Conservation (phyloP, 2,329 filamentous ascomycete genomes). For the Nakataea oryzae region DNA sequence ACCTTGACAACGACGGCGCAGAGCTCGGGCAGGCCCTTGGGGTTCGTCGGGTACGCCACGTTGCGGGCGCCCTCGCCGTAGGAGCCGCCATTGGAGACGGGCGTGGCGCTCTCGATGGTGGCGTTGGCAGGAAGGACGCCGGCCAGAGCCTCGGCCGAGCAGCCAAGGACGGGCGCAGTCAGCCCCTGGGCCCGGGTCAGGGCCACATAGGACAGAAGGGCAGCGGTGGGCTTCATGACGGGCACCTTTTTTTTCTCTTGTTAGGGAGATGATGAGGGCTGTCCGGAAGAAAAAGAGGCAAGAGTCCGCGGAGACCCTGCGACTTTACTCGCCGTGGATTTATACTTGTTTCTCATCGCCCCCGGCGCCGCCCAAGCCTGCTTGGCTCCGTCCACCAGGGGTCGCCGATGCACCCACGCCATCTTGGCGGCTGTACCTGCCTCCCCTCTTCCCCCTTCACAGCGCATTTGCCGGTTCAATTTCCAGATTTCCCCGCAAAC, state of each 20-base stretch:
- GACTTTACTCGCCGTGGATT: neutral
- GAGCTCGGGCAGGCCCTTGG: slow-evolving; percentile 19
- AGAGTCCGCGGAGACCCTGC: neutral
- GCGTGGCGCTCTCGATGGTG: slow-evolving; percentile 6
- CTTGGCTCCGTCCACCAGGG: no score
- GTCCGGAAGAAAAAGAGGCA: no score
- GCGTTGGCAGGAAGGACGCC: slow-evolving; percentile 4
- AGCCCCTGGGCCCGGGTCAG: neutral
- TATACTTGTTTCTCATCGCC: neutral
- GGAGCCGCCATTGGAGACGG: slow-evolving; percentile 10
- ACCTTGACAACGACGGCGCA: slow-evolving; percentile 18
- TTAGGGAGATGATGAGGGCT: neutral
- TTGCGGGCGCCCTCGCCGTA: slow-evolving; percentile 14
- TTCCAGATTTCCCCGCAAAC: neutral
- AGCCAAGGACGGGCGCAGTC: neutral
- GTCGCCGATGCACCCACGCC: neutral
- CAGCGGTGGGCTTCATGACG: neutral
- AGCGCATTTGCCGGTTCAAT: neutral
- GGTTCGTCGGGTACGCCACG: slow-evolving; percentile 14
- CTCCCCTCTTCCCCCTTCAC: neutral
- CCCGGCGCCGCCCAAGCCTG: no score
- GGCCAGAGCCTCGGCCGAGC: slow-evolving; percentile 4
- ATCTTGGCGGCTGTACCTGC: neutral
- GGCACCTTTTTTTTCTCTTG: neutral
- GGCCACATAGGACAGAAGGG: neutral